phyloP scores from a whole-genome alignment of 805 yeast genomes.

The Lachancea nothofagi region DNA sequence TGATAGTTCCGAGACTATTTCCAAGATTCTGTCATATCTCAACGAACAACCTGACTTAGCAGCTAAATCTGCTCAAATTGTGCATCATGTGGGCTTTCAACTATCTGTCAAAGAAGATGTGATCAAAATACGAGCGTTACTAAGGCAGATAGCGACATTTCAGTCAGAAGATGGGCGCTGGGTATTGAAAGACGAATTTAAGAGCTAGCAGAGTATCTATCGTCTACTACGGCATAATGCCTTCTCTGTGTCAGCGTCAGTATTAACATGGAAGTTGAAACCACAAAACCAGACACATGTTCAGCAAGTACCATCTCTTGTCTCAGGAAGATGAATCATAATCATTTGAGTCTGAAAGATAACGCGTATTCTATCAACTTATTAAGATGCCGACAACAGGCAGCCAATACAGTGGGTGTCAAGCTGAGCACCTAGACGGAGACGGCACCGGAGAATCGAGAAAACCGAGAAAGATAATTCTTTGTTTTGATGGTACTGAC shows the following conservation, averaged over 20 bases:
- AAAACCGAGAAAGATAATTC: conserved; percentile 39
- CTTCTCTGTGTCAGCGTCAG: neutral
- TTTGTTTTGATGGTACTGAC: conserved; percentile 62
- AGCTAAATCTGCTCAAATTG: conserved; percentile 47
- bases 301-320: too few relatives aligned
- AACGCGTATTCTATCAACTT: too few relatives aligned
- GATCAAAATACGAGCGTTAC: conserved; percentile 58
- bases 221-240: neutral
- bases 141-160: conserved; percentile 66
- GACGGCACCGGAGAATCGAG: neutral
- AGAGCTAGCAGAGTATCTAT: conserved; percentile 4
- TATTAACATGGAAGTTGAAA: neutral
- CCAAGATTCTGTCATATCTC: conserved; percentile 7
- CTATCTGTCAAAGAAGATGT: conserved; percentile 50
- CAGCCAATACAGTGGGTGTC: too few relatives aligned
- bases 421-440: too few relatives aligned
- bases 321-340: too few relatives aligned
- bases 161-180: conserved; percentile 54
- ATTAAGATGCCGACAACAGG: too few relatives aligned
- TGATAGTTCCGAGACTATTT: neutral
- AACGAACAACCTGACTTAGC: conserved; percentile 24
- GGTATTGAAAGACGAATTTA: conserved; percentile 55
- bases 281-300: neutral
- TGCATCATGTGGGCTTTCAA: conserved; percentile 34
- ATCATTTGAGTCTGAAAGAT: too few relatives aligned